These are phyloP conservation scores for Dactylorhiza incarnata DNA, from an alignment of 106 monocot genomes.

Conservation along the genomic window DNA sequence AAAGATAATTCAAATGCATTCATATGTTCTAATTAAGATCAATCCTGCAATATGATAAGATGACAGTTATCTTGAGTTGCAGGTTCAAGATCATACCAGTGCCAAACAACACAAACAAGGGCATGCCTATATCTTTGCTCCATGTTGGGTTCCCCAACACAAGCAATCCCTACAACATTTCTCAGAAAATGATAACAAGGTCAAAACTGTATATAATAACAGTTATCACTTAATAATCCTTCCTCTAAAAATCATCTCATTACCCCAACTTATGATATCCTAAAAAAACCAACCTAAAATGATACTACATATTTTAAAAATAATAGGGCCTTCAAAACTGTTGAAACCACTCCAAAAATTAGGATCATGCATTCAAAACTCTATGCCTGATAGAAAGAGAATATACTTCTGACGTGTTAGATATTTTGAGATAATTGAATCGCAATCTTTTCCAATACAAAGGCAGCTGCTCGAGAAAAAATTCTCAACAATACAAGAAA, in stretches of 20 bases:
- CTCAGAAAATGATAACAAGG: background rate
- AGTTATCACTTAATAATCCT: background rate
- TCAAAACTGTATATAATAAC: background rate
- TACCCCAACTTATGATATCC: background rate
- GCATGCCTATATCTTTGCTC: slow-evolving; percentile 7
- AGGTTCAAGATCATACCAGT: slow-evolving; percentile 21
- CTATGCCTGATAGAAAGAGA: background rate
- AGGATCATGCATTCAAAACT: background rate
- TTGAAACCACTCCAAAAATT: background rate
- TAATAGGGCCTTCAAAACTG: background rate
- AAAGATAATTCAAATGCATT: background rate
- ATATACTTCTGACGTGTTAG: background rate
- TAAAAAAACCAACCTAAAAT: slow-evolving; percentile 6
- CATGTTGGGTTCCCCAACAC: slow-evolving; percentile 16
- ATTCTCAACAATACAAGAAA: background rate
- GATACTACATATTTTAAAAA: background rate
- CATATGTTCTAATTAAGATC: slow-evolving; percentile 4
- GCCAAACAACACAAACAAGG: slow-evolving; percentile 8
- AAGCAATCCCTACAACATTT: slow-evolving; percentile 20
- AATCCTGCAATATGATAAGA: slow-evolving; percentile 5
- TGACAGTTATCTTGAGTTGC: background rate
- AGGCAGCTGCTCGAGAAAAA: background rate
- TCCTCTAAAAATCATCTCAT: slow-evolving; percentile 4
- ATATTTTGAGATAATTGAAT: background rate
- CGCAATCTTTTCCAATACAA: background rate